phyloP scores from a whole-genome alignment of 75 land plant species.

The Pinus taeda region DNA sequence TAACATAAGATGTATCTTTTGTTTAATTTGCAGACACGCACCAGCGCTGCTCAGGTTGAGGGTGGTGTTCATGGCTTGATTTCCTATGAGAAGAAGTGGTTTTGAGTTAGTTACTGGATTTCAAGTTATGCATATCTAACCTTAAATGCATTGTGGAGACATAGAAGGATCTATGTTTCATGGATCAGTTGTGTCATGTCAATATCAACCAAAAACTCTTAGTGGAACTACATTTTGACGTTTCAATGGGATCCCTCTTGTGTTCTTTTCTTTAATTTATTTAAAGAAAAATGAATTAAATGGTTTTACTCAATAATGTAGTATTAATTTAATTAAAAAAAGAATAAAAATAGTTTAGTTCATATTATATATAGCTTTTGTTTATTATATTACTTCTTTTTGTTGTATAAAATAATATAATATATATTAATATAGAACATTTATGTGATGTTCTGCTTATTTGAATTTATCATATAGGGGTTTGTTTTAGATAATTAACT shows the following conservation, averaged over 20 bases:
- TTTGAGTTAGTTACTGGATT: conserved; percentile 25
- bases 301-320: no score
- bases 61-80: conserved; percentile 90
- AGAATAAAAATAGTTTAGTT: no score
- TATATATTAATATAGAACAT: no score
- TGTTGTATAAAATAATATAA: no score
- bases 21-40: conserved; percentile 65
- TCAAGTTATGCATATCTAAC: background rate
- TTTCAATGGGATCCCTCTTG: background rate
- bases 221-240: background rate
- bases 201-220: background rate
- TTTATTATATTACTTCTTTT: no score
- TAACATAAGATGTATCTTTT: background rate
- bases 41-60: conserved; percentile 97
- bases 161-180: background rate
- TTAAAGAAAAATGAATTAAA: background rate
- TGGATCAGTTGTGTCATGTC: background rate
- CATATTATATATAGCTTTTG: background rate
- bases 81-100: conserved; percentile 82
- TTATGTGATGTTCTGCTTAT: no score
- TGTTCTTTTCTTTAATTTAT: background rate
- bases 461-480: no score
- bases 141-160: background rate
- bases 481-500: no score
- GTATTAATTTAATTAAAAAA: no score